A percentile compares a stretch with the other conserved stretches of the same genome.
These are phyloP conservation scores for Guyanaporus albipodus DNA, from an alignment of 768 basidiomycete species.

Conservation along the genomic window DNA sequence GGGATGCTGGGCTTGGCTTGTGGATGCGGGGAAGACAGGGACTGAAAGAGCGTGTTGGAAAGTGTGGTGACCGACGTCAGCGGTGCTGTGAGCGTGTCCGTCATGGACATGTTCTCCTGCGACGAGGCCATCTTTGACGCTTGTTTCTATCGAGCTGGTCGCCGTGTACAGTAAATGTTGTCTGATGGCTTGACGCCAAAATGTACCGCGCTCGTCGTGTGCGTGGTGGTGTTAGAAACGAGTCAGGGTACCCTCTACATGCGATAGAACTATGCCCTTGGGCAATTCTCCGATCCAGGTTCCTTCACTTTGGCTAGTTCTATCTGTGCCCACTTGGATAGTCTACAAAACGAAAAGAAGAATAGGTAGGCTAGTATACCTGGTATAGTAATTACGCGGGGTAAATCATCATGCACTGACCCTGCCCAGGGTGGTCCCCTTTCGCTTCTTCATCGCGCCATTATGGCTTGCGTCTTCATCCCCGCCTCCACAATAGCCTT, in stretches of 20 bases:
- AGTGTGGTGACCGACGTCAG: conserved; percentile 59
- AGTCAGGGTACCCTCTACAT: no score
- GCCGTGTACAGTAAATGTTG: no score
- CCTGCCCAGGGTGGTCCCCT: background rate
- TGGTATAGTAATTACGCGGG: conserved; percentile 9
- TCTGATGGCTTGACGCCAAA: no score
- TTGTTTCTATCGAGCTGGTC: no score
- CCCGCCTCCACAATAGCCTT: conserved; percentile 68
- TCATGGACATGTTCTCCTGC: conserved; percentile 40
- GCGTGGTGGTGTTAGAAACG: no score
- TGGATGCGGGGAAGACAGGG: conserved; percentile 60
- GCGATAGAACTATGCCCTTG: no score
- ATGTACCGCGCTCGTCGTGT: no score
- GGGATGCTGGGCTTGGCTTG: conserved; percentile 22
- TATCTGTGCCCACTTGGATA: conserved; percentile 1
- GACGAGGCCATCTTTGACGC: conserved; percentile 11
- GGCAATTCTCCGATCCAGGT: no score
- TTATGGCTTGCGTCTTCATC: conserved; percentile 74
- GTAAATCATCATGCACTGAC: conserved; percentile 7
- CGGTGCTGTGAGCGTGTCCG: conserved; percentile 56
- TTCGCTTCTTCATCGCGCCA: conserved; percentile 53
- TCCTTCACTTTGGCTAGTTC: no score
- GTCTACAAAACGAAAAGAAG: conserved; percentile 22
- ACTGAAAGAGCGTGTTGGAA: conserved; percentile 66
- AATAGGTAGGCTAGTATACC: conserved; percentile 18